These are phyloP conservation scores for Funneliformis caledonium DNA, from an alignment of 371 early-diverging fungal genomes.

Conservation along the genomic window DNA sequence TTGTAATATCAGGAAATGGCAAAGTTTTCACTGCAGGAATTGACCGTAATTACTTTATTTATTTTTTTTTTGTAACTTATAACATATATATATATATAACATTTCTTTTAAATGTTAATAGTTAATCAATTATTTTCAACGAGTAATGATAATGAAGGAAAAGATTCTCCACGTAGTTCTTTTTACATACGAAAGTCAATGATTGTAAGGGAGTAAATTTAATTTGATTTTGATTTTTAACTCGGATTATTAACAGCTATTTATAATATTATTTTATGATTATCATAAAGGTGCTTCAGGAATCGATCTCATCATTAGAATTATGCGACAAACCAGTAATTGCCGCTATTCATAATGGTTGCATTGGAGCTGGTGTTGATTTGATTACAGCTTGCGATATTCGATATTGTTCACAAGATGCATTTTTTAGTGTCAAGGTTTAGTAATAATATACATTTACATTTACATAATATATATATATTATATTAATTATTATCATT, in stretches of 20 bases:
- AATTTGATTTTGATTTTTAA: neutral
- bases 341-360: conserved; percentile 84
- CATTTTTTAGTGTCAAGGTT: conserved; percentile 84
- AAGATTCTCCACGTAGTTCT: conserved; percentile 58
- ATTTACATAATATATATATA: no score
- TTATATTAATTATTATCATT: neutral
- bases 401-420: conserved; percentile 79
- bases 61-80: neutral
- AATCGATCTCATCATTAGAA: conserved; percentile 77
- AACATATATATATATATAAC: neutral
- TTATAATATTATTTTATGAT: conserved; percentile 12
- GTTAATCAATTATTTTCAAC: neutral
- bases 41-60: conserved; percentile 59
- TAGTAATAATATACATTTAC: neutral
- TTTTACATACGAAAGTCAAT: conserved; percentile 55
- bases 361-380: conserved; percentile 92
- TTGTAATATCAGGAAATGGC: conserved; percentile 78
- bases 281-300: conserved; percentile 59
- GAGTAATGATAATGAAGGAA: neutral
- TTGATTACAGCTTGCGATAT: conserved; percentile 92
- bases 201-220: conserved; percentile 39
- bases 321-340: conserved; percentile 87
- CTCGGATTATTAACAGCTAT: neutral
- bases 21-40: conserved; percentile 89
- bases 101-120: neutral